A percentile compares a stretch with the other conserved stretches of the same genome.
Evolutionary conservation across 768 basidiomycete genomes (phyloP).

Genomic region (Galerina sulciceps): DNA sequence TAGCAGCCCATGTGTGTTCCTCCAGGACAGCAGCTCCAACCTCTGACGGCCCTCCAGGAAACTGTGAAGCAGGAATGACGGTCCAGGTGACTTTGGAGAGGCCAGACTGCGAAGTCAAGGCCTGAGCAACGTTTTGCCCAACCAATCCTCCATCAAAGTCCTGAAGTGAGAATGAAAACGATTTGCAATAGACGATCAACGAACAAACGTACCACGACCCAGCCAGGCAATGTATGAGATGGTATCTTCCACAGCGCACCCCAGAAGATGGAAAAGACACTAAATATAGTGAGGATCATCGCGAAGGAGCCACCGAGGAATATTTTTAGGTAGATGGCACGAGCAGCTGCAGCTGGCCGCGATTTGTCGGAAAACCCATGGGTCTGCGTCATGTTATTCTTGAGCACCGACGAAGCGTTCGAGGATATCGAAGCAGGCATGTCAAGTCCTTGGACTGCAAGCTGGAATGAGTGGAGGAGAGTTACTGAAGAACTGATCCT

Average conservation of each 20-base stretch:
- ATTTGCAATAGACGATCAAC: not conserved
- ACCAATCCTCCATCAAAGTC: slow-evolving; percentile 64
- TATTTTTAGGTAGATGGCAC: slow-evolving; percentile 49
- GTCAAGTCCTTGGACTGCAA: not conserved
- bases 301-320: slow-evolving; percentile 39
- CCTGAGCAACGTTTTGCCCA: slow-evolving; percentile 48
- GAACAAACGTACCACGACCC: slow-evolving; percentile 53
- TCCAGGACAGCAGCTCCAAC: slow-evolving; percentile 50
- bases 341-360: slow-evolving; percentile 27
- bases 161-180: slow-evolving; percentile 30
- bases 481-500: no score
- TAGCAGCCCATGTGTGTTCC: slow-evolving; percentile 56
- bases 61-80: slow-evolving; percentile 41
- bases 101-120: slow-evolving; percentile 33
- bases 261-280: slow-evolving; percentile 63
- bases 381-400: not conserved
- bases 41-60: slow-evolving; percentile 47
- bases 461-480: no score
- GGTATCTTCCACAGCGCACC: slow-evolving; percentile 50
- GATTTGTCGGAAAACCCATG: slow-evolving; percentile 33
- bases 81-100: slow-evolving; percentile 49
- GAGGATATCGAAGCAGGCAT: slow-evolving; percentile 1
- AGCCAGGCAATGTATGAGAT: slow-evolving; percentile 50
- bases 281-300: slow-evolving; percentile 48
- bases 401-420: not conserved